phyloP scores from a whole-genome alignment of 2,329 filamentous ascomycete species.

The Cordyceps cicadae region DNA sequence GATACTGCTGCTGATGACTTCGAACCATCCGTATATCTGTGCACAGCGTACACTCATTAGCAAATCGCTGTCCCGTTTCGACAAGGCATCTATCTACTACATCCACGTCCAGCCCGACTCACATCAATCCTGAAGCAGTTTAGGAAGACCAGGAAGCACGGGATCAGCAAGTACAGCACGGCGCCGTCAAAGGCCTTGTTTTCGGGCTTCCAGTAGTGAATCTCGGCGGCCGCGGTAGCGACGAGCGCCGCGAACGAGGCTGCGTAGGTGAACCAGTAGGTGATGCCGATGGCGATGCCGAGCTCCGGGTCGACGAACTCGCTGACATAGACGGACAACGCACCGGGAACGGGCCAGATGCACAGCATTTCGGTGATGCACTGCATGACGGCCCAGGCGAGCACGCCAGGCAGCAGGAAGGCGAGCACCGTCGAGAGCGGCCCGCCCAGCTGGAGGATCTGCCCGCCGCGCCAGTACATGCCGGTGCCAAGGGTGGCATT shows the following conservation, averaged over 20 bases:
- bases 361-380: constrained; percentile 24
- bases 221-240: constrained; percentile 18
- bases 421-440: constrained; percentile 21
- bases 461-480: constrained; percentile 23
- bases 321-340: constrained; percentile 23
- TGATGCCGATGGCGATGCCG: constrained; percentile 24
- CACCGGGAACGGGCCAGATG: constrained; percentile 26
- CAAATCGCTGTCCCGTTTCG: too few relatives aligned
- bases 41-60: not conserved
- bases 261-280: constrained; percentile 26
- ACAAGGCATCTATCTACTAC: too few relatives aligned
- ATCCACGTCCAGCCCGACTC: not conserved
- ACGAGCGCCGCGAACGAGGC: constrained; percentile 21
- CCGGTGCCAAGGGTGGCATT: constrained; percentile 22
- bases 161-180: constrained; percentile 19
- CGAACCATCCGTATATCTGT: constrained; percentile 23
- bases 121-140: constrained; percentile 21
- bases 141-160: constrained; percentile 15
- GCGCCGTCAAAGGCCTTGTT: constrained; percentile 14
- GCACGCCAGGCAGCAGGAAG: constrained; percentile 20
- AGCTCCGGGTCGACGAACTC: constrained; percentile 25
- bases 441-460: constrained; percentile 22
- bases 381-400: constrained; percentile 25
- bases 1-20: constrained; percentile 18
- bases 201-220: constrained; percentile 18